Conservation (phyloP, 495 filamentous ascomycete genomes). For the Penicilliopsis zonata region DNA sequence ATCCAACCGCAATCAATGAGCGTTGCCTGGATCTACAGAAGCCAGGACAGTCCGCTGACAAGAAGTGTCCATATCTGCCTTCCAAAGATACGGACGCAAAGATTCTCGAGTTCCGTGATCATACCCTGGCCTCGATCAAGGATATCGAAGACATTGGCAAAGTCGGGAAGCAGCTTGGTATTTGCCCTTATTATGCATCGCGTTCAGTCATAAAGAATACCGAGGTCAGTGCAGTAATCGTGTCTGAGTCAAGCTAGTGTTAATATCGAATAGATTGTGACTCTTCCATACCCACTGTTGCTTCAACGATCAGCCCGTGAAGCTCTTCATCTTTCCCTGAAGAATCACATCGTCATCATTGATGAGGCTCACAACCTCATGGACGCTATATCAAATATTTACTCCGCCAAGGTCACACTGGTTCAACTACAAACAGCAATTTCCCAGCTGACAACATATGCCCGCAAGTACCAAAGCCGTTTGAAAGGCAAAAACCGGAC, state of each 20-base stretch:
- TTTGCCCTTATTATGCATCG: slow-evolving; percentile 95
- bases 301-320: slow-evolving; percentile 84
- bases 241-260: slow-evolving; percentile 1
- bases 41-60: slow-evolving; percentile 48
- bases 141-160: slow-evolving; percentile 87
- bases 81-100: slow-evolving; percentile 59
- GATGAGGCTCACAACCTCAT: slow-evolving; percentile 98
- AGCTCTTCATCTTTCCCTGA: slow-evolving; percentile 72
- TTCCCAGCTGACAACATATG: slow-evolving; percentile 65
- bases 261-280: slow-evolving; percentile 58
- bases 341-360: slow-evolving; percentile 81
- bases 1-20: slow-evolving; percentile 82
- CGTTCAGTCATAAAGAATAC: slow-evolving; percentile 68
- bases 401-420: slow-evolving; percentile 67
- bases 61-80: slow-evolving; percentile 70
- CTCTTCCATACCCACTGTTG: slow-evolving; percentile 83
- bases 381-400: slow-evolving; percentile 80
- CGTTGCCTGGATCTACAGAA: slow-evolving; percentile 88
- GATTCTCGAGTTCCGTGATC: slow-evolving; percentile 77
- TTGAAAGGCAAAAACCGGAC: slow-evolving; percentile 86
- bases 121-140: slow-evolving; percentile 68
- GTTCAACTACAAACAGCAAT: slow-evolving; percentile 59
- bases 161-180: slow-evolving; percentile 64
- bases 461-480: slow-evolving; percentile 76
- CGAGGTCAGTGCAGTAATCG: slow-evolving; percentile 36